A percentile compares a stretch with the other conserved stretches of the same genome.
Conservation (phyloP, 306 rosid species). For the Vigna angularis region DNA sequence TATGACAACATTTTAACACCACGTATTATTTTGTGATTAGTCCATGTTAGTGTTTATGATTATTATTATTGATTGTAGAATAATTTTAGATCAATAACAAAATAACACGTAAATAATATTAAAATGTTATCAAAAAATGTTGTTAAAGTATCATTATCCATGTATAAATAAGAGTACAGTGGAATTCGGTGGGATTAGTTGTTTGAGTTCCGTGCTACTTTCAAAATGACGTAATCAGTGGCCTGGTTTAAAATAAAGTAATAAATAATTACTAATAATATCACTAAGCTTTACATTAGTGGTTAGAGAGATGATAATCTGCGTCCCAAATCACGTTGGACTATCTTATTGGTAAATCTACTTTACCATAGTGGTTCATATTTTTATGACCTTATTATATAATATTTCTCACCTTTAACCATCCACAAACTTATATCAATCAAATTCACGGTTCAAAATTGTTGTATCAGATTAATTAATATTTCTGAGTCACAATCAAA, state of each 20-base stretch:
- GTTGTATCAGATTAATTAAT: background rate
- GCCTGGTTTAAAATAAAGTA: background rate
- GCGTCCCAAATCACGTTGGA: background rate
- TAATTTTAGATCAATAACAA: no score
- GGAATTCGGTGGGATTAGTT: background rate
- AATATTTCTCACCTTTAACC: background rate
- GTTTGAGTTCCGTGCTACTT: background rate
- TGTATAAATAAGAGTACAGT: background rate
- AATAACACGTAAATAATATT: no score
- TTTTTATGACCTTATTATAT: slow-evolving; percentile 10
- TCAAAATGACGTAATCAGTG: background rate
- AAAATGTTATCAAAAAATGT: no score
- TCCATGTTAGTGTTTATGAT: no score
- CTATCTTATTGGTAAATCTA: slow-evolving; percentile 2
- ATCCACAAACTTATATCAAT: background rate
- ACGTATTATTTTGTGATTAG: no score
- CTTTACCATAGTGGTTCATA: slow-evolving; percentile 29
- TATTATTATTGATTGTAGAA: no score
- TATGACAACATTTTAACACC: no score
- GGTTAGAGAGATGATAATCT: background rate
- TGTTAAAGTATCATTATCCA: no score
- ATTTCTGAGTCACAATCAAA: slow-evolving; percentile 30
- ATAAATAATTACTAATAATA: slow-evolving; percentile 1
- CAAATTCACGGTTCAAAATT: slow-evolving; percentile 33
- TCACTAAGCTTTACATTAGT: slow-evolving; percentile 30